Conservation (phyloP, 345 rosid genomes). For the Salix exigua region DNA sequence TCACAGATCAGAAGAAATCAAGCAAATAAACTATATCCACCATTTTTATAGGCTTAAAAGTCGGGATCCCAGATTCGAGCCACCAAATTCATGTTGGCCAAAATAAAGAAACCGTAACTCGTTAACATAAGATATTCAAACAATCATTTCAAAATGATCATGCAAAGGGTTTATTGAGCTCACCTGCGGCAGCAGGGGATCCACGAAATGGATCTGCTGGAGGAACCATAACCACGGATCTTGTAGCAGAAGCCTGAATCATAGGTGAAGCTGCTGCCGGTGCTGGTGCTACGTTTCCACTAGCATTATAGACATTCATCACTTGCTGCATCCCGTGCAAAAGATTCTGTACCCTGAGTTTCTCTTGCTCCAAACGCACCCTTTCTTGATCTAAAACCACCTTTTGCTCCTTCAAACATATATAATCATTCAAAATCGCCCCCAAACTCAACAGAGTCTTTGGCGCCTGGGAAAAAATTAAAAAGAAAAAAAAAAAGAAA, state of each 20-base stretch:
- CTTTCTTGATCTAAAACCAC: slow-evolving; percentile 60
- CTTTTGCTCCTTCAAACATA: slow-evolving; percentile 63
- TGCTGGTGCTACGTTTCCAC: slow-evolving; percentile 17
- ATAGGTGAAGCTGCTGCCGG: slow-evolving; percentile 22
- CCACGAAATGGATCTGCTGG: slow-evolving; percentile 21
- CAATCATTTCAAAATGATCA: neutral
- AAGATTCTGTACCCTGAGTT: slow-evolving; percentile 54
- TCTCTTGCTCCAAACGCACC: slow-evolving; percentile 59
- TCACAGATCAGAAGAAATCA: neutral
- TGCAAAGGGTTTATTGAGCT: neutral
- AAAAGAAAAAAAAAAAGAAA: neutral
- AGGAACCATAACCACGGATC: slow-evolving; percentile 13
- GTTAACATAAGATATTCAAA: neutral
- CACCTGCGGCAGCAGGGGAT: slow-evolving; percentile 37
- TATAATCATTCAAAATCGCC: slow-evolving; percentile 62
- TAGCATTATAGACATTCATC: slow-evolving; percentile 59
- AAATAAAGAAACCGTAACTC: neutral
- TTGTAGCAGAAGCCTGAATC: slow-evolving; percentile 24
- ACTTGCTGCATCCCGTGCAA: slow-evolving; percentile 71
- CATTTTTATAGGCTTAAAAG: too few relatives aligned
- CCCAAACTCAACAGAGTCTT: slow-evolving; percentile 68
- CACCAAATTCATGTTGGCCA: neutral
- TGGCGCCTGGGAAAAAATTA: slow-evolving; percentile 42
- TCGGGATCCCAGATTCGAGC: neutral
- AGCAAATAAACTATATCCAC: too few relatives aligned